Base-by-base conservation (phyloP, 345 rosid species). In the Ailanthus altissimus region DNA sequence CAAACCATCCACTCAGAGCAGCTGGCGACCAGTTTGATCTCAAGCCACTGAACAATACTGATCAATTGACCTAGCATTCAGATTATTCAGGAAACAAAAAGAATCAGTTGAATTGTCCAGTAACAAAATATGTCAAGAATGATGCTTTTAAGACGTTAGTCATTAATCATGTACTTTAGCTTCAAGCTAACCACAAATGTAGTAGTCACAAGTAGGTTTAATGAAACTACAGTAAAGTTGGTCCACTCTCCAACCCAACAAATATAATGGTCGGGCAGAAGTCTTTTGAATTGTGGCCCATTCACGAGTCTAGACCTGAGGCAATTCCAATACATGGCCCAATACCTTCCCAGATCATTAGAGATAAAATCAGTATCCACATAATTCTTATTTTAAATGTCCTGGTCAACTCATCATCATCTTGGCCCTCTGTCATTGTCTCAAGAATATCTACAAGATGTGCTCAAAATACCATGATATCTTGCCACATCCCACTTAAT, bases 1-100 rank as follows among this genome's bases (percentile, higher is more conserved):
- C 70, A 53, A 71, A 40, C 67, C 77, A 72, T 60, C 68, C 32
- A 40, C 60, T 38, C 50, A 32, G 18, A 21, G 46, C 53, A 47
- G 61, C 59, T 3, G 40, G 51, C 40, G 38, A 45, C 15, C 47
- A 13, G 70, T 26, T 65, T 74, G 76, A 77, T 59, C 59, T 8
- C 61, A 56, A 42, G 40, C 73, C 54, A 49, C 51, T 16, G 75
- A 72, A 75, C 64, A 42, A 40, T 3, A 18, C n/a, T 7, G 25
- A 28, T 26, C 71, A 23, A 32, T 28, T 50, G 45, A 50, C 59
- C 58, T 70, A 70, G 15, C 13, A 32, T 43, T 23, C 71, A 45
- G 38, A 67, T 46, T 46, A 14, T 46, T 14, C 20, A 47, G 47
- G 8, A 38, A 45, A 60, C 43, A 59, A 73, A 8, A 6, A 25